These are phyloP conservation scores for Hortaea werneckii DNA, from an alignment of 2,329 filamentous ascomycete species.

Conservation along the genomic window DNA sequence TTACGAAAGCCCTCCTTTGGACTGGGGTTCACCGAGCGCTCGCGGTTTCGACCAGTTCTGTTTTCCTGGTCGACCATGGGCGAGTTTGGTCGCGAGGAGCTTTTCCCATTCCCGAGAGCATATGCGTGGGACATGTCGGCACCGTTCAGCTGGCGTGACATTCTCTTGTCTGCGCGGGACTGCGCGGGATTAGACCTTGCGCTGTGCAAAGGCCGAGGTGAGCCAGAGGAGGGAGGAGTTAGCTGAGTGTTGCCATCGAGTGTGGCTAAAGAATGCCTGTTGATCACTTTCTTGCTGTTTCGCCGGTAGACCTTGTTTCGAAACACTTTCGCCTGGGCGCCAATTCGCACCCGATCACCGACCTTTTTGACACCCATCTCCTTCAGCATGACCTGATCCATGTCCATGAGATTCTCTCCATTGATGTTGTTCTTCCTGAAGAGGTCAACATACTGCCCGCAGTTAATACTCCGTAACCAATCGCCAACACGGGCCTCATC, in stretches of 20 bases:
- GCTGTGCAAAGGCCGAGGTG: slow-evolving; percentile 52
- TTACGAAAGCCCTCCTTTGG: slow-evolving; percentile 45
- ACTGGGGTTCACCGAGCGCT: slow-evolving; percentile 52
- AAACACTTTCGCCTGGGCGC: slow-evolving; percentile 40
- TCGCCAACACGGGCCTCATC: slow-evolving; percentile 85
- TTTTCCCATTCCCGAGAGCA: slow-evolving; percentile 1
- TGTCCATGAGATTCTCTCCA: slow-evolving; percentile 89
- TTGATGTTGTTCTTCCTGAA: slow-evolving; percentile 93
- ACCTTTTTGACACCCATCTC: slow-evolving; percentile 99
- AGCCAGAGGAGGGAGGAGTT: slow-evolving; percentile 53
- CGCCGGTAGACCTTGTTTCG: slow-evolving; percentile 39
- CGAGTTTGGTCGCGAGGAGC: slow-evolving; percentile 56
- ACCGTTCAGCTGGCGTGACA: slow-evolving; percentile 36
- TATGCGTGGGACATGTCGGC: slow-evolving; percentile 1
- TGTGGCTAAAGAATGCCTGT: slow-evolving; percentile 76
- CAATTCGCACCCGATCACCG: slow-evolving; percentile 82
- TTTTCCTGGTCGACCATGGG: slow-evolving; percentile 53
- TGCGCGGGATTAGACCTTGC: slow-evolving; percentile 35
- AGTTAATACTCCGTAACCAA: slow-evolving; percentile 84
- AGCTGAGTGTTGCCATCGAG: slow-evolving; percentile 54
- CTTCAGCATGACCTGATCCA: slow-evolving; percentile 91
- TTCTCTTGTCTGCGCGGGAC: slow-evolving; percentile 37
- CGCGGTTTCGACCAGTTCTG: slow-evolving; percentile 35
- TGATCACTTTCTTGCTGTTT: slow-evolving; percentile 53
- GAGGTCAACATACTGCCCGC: slow-evolving; percentile 81